A percentile compares a stretch with the other conserved stretches of the same genome.
These are phyloP conservation scores for Phytophthora citricola DNA, from an alignment of 352 stramenopile genomes.

Conservation along the genomic window DNA sequence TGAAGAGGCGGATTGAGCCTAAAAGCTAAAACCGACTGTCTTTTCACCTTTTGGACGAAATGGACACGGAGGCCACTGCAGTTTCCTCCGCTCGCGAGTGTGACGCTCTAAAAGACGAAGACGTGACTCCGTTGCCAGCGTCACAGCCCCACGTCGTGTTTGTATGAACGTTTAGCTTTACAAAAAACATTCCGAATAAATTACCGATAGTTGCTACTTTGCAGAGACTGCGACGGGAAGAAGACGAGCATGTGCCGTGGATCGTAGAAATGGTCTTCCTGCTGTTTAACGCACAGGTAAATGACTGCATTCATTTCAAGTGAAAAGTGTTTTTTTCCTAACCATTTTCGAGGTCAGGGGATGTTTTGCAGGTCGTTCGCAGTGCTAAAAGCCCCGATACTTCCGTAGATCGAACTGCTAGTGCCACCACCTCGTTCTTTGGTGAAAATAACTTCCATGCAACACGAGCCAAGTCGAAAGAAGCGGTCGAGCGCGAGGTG, in stretches of 20 bases:
- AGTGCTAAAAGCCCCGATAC: slow-evolving; percentile 18
- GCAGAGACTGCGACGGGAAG: slow-evolving; percentile 44
- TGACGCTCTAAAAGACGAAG: slow-evolving; percentile 38
- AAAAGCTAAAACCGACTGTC: slow-evolving; percentile 10
- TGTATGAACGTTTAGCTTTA: slow-evolving; percentile 30
- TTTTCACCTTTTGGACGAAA: slow-evolving; percentile 7
- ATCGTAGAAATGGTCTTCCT: slow-evolving; percentile 58
- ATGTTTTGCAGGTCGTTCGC: slow-evolving; percentile 53
- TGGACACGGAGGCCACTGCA: slow-evolving; percentile 17
- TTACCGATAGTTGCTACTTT: neutral
- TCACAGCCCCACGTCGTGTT: slow-evolving; percentile 49
- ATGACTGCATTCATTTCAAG: no score
- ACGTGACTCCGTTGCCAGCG: slow-evolving; percentile 38
- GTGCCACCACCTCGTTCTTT: slow-evolving; percentile 33
- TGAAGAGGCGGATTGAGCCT: slow-evolving; percentile 26
- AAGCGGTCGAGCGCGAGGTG: slow-evolving; percentile 51
- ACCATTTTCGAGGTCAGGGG: slow-evolving; percentile 21
- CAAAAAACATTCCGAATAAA: no score
- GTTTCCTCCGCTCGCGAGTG: slow-evolving; percentile 25
- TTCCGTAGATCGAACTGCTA: slow-evolving; percentile 1
- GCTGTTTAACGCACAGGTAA: slow-evolving; percentile 64
- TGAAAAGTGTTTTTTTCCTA: neutral
- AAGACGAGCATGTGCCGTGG: slow-evolving; percentile 44
- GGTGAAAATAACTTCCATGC: slow-evolving; percentile 43
- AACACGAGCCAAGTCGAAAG: slow-evolving; percentile 46